phyloP scores from a whole-genome alignment of 805 yeast species.

The Trichomonascus vanleenenianus region DNA sequence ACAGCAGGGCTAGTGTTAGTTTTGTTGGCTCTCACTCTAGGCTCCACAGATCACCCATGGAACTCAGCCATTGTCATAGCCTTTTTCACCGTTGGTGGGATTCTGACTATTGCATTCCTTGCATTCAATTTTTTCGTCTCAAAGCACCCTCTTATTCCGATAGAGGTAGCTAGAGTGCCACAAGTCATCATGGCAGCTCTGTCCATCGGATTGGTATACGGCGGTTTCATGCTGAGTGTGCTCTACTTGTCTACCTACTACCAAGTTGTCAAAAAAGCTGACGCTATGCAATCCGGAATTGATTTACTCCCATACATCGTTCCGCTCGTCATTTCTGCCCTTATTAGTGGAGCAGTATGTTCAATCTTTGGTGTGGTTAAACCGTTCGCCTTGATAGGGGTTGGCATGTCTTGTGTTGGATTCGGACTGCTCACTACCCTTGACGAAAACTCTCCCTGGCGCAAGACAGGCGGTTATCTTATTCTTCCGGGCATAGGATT shows the following conservation, averaged over 20 bases:
- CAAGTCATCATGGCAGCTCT: constrained; percentile 22
- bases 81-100: constrained; percentile 31
- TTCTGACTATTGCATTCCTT: constrained; percentile 33
- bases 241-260: constrained; percentile 43
- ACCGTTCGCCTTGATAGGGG: constrained; percentile 33
- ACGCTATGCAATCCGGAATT: constrained; percentile 33
- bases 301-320: constrained; percentile 37
- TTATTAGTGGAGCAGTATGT: constrained; percentile 32
- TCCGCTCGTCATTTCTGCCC: constrained; percentile 35
- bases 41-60: constrained; percentile 11
- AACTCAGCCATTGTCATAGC: constrained; percentile 8
- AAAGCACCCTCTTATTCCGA: constrained; percentile 28
- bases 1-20: constrained; percentile 16
- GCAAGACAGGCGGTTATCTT: constrained; percentile 34
- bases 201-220: constrained; percentile 40
- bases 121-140: constrained; percentile 31
- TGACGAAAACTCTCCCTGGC: constrained; percentile 30
- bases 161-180: constrained; percentile 4
- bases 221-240: constrained; percentile 37
- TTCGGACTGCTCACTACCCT: constrained; percentile 36
- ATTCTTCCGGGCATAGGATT: constrained; percentile 36
- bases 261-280: constrained; percentile 36
- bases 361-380: constrained; percentile 37
- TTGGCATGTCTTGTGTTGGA: constrained; percentile 34
- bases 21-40: constrained; percentile 10